Evolutionary conservation across 2,329 filamentous ascomycete species (phyloP).

Genomic region (Chaetomiaceae sp.): DNA sequence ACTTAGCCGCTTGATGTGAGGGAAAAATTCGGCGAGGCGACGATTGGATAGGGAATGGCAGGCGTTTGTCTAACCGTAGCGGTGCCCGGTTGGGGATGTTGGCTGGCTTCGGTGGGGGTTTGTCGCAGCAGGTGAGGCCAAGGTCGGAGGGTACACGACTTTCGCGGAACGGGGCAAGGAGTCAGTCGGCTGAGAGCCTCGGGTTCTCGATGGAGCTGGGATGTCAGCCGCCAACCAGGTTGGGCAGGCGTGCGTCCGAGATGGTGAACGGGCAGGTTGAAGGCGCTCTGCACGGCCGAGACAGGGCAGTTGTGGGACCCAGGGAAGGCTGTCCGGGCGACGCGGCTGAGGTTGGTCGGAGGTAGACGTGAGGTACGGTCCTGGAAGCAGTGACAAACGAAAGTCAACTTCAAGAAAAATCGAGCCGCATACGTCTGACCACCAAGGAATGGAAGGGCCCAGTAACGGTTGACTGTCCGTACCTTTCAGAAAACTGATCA

Average conservation of each 20-base stretch:
- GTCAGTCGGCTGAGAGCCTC: conserved; percentile 2
- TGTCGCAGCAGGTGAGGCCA: conserved; percentile 18
- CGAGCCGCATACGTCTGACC: conserved; percentile 17
- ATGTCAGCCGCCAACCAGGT: conserved; percentile 18
- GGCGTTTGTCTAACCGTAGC: conserved; percentile 21
- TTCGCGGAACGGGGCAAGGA: conserved; percentile 20
- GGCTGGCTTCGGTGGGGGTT: conserved; percentile 16
- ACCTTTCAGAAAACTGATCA: too few relatives aligned
- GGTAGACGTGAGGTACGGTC: conserved; percentile 10
- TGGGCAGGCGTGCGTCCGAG: conserved; percentile 20
- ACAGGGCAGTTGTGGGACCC: conserved; percentile 15
- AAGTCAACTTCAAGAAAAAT: conserved; percentile 17
- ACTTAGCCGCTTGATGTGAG: conserved; percentile 27
- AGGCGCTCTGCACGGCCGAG: conserved; percentile 22
- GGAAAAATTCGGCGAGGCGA: conserved; percentile 22
- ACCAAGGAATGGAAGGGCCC: conserved; percentile 9
- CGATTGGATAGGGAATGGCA: conserved; percentile 21
- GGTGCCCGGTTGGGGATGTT: conserved; percentile 11
- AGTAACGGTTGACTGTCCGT: conserved; percentile 3
- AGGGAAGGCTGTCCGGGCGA: conserved; percentile 4
- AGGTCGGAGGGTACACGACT: conserved; percentile 19
- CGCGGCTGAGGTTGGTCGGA: background rate
- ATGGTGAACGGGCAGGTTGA: conserved; percentile 12
- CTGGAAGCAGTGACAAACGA: conserved; percentile 8
- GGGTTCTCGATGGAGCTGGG: conserved; percentile 6